Conservation (phyloP, 2,329 filamentous ascomycete genomes). For the Botrytis paeoniae region DNA sequence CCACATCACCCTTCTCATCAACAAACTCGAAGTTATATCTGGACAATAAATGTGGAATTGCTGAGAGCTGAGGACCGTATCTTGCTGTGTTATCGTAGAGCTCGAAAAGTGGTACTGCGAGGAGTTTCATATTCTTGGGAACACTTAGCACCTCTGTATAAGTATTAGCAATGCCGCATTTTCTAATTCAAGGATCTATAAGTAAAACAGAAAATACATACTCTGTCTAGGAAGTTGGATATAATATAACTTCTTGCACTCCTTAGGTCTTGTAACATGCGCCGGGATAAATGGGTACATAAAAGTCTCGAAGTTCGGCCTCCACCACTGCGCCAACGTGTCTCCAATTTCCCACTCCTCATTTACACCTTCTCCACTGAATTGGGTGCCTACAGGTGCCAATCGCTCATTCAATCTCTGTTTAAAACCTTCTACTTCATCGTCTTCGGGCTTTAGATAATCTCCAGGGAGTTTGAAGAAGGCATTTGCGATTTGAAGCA, state of each 20-base stretch:
- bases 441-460: slow-evolving; percentile 84
- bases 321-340: slow-evolving; percentile 96
- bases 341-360: slow-evolving; percentile 94
- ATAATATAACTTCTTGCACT: slow-evolving; percentile 98
- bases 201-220: slow-evolving; percentile 46
- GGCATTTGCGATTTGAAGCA: slow-evolving; percentile 98
- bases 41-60: slow-evolving; percentile 91
- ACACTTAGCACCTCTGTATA: slow-evolving; percentile 83
- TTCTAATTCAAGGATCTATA: neutral
- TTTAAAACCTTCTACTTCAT: slow-evolving; percentile 95
- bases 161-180: slow-evolving; percentile 19
- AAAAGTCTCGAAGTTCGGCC: slow-evolving; percentile 98
- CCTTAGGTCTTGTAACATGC: slow-evolving; percentile 93
- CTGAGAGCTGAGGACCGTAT: slow-evolving; percentile 93
- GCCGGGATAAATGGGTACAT: slow-evolving; percentile 99
- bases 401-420: slow-evolving; percentile 85
- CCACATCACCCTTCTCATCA: slow-evolving; percentile 85
- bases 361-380: slow-evolving; percentile 80
- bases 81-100: slow-evolving; percentile 95
- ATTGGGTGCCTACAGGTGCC: slow-evolving; percentile 81
- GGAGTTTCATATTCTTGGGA: slow-evolving; percentile 99
- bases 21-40: slow-evolving; percentile 98
- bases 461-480: slow-evolving; percentile 99
- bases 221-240: slow-evolving; percentile 91
- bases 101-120: slow-evolving; percentile 94